phyloP scores from a whole-genome alignment of 805 yeast genomes.

The Scheffersomyces lignosus region DNA sequence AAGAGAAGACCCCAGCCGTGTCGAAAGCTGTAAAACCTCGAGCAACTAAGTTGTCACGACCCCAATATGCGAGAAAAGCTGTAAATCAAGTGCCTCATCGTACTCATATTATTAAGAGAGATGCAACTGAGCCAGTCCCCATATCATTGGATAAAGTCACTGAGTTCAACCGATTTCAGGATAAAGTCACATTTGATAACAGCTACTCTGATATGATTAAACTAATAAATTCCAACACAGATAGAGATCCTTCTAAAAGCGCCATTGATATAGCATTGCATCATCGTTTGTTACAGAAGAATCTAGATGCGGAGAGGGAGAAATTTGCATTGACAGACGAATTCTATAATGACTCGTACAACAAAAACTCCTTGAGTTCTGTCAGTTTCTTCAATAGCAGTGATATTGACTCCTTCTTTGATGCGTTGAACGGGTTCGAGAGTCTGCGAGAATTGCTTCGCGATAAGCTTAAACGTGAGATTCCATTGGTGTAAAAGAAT shows the following conservation, averaged over 20 bases:
- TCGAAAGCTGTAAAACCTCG: neutral
- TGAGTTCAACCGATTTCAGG: constrained; percentile 14
- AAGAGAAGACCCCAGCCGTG: neutral
- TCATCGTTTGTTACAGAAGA: constrained; percentile 24
- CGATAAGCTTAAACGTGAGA: neutral
- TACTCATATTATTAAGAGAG: no score
- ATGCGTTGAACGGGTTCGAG: constrained; percentile 10
- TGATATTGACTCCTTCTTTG: constrained; percentile 27
- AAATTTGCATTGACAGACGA: constrained; percentile 15
- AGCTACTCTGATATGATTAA: constrained; percentile 21
- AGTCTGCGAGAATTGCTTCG: neutral
- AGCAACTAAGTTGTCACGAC: no score
- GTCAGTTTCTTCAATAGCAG: constrained; percentile 5
- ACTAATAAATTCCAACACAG: constrained; percentile 13
- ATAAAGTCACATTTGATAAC: constrained; percentile 11
- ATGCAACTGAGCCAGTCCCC: no score
- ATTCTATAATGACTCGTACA: constrained; percentile 3
- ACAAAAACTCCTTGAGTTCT: constrained; percentile 1
- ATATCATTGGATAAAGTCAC: neutral
- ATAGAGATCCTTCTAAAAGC: constrained; percentile 6
- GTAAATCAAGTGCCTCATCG: neutral
- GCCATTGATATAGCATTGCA: constrained; percentile 24
- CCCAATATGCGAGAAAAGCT: neutral
- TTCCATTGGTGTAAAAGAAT: constrained; percentile 5
- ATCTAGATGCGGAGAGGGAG: constrained; percentile 19